phyloP scores from a whole-genome alignment of 768 basidiomycete species.

The Tulasnella sp. region DNA sequence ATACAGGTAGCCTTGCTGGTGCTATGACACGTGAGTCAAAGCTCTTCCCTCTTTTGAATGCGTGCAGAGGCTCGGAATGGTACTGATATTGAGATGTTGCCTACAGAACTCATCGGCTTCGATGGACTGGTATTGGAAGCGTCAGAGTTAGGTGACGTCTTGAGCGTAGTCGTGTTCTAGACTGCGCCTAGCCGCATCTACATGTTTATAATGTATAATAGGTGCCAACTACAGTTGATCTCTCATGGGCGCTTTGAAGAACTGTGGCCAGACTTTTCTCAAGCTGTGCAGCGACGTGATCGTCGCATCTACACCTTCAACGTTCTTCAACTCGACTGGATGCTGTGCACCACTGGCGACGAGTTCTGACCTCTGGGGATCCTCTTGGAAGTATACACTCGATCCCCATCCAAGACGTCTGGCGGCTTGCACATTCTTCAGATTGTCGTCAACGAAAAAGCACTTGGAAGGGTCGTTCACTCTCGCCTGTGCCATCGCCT shows the following conservation, averaged over 20 bases:
- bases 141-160: conserved; percentile 65
- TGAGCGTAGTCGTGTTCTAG: conserved; percentile 40
- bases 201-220: background rate
- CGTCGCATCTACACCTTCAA: conserved; percentile 37
- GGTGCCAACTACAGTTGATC: background rate
- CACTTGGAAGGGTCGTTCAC: conserved; percentile 57
- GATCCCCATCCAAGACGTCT: conserved; percentile 54
- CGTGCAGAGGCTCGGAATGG: background rate
- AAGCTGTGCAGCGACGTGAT: conserved; percentile 55
- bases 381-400: conserved; percentile 59
- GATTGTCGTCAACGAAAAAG: conserved; percentile 71
- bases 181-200: background rate
- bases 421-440: conserved; percentile 57
- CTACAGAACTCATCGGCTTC: conserved; percentile 53
- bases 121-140: conserved; percentile 75
- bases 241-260: conserved; percentile 37
- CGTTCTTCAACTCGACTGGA: background rate
- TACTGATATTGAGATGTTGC: background rate
- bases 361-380: background rate
- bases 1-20: background rate
- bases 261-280: conserved; percentile 58
- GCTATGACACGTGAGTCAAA: conserved; percentile 46
- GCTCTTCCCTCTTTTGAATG: background rate
- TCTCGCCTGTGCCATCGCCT: conserved; percentile 58
- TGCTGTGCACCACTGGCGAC: background rate